Conservation (phyloP, 345 rosid genomes). For the Ceriops zippeliana region DNA sequence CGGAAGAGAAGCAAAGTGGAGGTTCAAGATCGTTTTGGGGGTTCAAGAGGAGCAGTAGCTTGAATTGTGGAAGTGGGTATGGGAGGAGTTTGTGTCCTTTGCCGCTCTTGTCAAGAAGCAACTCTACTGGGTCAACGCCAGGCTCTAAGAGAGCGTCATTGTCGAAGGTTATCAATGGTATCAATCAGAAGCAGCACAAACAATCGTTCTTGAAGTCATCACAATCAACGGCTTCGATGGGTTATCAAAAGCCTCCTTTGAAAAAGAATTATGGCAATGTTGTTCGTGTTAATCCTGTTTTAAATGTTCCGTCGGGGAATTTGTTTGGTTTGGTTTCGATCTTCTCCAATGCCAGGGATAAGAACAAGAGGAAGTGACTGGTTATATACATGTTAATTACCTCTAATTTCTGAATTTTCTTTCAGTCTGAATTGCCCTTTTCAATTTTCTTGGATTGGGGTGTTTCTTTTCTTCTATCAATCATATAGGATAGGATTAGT, state of each 20-base stretch:
- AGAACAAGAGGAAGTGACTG: conserved; percentile 53
- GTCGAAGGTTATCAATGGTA: conserved; percentile 23
- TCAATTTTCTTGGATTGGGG: neutral
- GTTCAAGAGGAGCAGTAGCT: conserved; percentile 71
- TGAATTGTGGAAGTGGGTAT: conserved; percentile 67
- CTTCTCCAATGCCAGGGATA: conserved; percentile 59
- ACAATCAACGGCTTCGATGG: conserved; percentile 23
- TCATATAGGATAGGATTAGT: no score
- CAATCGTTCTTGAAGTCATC: conserved; percentile 28
- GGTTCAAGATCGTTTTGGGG: conserved; percentile 69
- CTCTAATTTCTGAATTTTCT: neutral
- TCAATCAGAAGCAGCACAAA: conserved; percentile 45
- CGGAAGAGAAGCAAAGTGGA: conserved; percentile 36
- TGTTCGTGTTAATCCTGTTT: conserved; percentile 56
- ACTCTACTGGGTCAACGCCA: conserved; percentile 65
- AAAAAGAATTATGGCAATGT: conserved; percentile 57
- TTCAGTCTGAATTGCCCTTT: neutral
- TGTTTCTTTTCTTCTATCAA: neutral
- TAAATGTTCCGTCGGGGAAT: conserved; percentile 65
- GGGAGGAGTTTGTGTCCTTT: conserved; percentile 71
- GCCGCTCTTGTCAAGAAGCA: conserved; percentile 67
- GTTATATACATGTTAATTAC: neutral
- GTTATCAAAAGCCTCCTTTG: conserved; percentile 68
- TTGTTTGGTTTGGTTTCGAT: conserved; percentile 65
- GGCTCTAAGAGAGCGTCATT: conserved; percentile 31